These are phyloP conservation scores for Lippia alba DNA, from an alignment of 305 asterid genomes.

Conservation along the genomic window DNA sequence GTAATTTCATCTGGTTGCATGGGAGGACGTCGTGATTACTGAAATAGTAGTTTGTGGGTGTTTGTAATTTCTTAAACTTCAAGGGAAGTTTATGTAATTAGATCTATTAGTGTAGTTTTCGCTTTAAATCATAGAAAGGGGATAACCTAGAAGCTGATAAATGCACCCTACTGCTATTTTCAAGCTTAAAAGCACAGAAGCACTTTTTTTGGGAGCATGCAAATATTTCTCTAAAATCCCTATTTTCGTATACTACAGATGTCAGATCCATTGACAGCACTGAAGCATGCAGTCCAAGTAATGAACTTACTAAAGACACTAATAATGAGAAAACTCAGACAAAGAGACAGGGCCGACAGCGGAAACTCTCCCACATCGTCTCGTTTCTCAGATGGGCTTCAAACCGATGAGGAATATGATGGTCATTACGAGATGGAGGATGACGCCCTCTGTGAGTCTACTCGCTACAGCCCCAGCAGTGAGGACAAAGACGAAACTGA, in stretches of 20 bases:
- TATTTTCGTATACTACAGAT: conserved; percentile 32
- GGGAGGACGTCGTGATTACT: too few species aligned
- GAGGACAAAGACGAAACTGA: conserved; percentile 64
- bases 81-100: too few species aligned
- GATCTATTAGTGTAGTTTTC: too few species aligned
- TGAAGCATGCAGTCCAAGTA: conserved; percentile 63
- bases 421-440: conserved; percentile 50
- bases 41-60: too few species aligned
- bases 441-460: conserved; percentile 57
- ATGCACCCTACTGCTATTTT: too few species aligned
- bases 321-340: conserved; percentile 42
- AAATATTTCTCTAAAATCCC: too few species aligned
- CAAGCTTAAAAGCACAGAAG: too few species aligned
- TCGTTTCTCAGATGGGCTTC: conserved; percentile 42
- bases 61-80: too few species aligned
- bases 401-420: conserved; percentile 45
- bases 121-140: too few species aligned
- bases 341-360: conserved; percentile 45
- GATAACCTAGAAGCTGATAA: too few species aligned
- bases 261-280: conserved; percentile 62
- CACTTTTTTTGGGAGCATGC: too few species aligned
- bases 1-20: too few species aligned
- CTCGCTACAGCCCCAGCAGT: conserved; percentile 49
- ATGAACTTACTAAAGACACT: conserved; percentile 54
- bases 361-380: conserved; percentile 55